Base-by-base conservation (phyloP, 176 grass and related monocot genomes). In the Oryza coarctata region DNA sequence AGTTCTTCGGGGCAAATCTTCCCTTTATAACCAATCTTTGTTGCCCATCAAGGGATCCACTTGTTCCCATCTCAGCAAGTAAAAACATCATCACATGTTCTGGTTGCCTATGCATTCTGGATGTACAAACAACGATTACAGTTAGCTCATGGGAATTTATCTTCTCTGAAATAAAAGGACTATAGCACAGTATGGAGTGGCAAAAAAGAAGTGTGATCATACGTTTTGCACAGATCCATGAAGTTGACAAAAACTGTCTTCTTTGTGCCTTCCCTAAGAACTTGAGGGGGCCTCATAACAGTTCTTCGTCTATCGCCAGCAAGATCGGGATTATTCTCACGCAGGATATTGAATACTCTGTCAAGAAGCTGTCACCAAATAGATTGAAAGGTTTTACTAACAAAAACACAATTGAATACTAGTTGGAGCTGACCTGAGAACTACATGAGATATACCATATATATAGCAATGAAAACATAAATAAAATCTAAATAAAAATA, bases 161-260 rank as follows among this genome's bases (percentile, higher is more conserved):
- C 25, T 34, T 34, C 71, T 74, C 28, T 31, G 29, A 27, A 86
- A 73, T 25, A 9, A 82, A 80, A 78, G n/a, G 1, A 3, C 5
- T 36, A 60, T 8, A 82, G 57, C 6, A 86, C 47, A 15, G 65
- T 57, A 80, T 8, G 5, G 39, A 65, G 22, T 18, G 23, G 50
- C n/a, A n/a, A 31, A 30, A 58, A 68, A 10, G 39, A 76, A 90
- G 29, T 76, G 57, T 28, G 36, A 61, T 63, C 63, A 71, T 92
- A 94, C 96, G 77, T 99, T 87, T 94, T 99, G 85, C 97, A 99
- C 20, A 96, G 41, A 44, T 99, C 97, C 97, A 99, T 99, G 39
- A 99, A 99, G 78, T 99, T 99, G 40, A 99, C 93, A 87, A 99
- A 99, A 82, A 96, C 93, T n/a, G 91, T 99, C 87, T 92, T 99